Conservation (phyloP, 73 alveolate species). For the Tetrahymena borealis region DNA sequence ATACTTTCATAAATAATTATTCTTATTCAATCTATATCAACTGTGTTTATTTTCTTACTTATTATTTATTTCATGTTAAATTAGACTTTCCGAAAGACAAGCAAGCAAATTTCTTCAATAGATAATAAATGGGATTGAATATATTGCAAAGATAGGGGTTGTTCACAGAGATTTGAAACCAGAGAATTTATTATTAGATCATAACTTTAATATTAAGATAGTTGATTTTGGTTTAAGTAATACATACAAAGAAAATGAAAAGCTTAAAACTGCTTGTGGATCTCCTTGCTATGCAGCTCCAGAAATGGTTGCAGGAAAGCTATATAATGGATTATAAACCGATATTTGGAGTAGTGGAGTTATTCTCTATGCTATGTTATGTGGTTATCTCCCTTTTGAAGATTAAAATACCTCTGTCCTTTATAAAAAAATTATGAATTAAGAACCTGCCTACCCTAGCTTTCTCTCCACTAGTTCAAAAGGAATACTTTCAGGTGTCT, state of each 20-base stretch:
- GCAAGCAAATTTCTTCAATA: slow-evolving; percentile 72
- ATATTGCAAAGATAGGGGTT: slow-evolving; percentile 64
- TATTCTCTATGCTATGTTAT: slow-evolving; percentile 53
- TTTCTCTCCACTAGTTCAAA: slow-evolving; percentile 18
- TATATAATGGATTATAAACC: slow-evolving; percentile 43
- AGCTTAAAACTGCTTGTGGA: slow-evolving; percentile 55
- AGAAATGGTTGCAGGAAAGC: slow-evolving; percentile 53
- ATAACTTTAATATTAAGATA: slow-evolving; percentile 46
- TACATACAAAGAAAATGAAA: slow-evolving; percentile 6
- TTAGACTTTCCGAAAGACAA: slow-evolving; percentile 66
- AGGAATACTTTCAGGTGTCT: slow-evolving; percentile 15
- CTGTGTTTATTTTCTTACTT: no score
- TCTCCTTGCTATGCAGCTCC: slow-evolving; percentile 71
- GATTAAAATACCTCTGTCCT: slow-evolving; percentile 43
- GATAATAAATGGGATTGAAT: slow-evolving; percentile 78
- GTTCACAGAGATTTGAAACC: slow-evolving; percentile 89
- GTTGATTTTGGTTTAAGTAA: slow-evolving; percentile 61
- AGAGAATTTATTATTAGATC: slow-evolving; percentile 66
- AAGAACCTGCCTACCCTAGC: slow-evolving; percentile 13
- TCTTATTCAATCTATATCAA: no score
- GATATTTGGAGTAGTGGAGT: slow-evolving; percentile 58
- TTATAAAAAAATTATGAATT: slow-evolving; percentile 25
- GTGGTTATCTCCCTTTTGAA: slow-evolving; percentile 61
- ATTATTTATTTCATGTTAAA: neutral
- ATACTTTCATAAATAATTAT: no score